Evolutionary conservation across 2,329 filamentous ascomycete species (phyloP).

Genomic region (Paraconiothyrium brasiliense): DNA sequence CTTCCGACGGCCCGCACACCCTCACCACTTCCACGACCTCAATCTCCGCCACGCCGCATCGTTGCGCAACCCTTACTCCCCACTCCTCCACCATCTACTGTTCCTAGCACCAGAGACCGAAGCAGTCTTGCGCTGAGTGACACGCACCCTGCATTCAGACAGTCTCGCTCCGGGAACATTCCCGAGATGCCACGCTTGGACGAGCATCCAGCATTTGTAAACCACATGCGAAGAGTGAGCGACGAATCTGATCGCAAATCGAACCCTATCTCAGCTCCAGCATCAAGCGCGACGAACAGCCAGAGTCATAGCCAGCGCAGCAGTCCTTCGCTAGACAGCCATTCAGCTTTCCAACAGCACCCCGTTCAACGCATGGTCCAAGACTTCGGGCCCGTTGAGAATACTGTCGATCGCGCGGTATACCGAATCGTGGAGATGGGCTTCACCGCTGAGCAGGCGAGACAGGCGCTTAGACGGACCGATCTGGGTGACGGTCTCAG

Average conservation of each 20-base stretch:
- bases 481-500: constrained; percentile 68
- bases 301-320: constrained; percentile 17
- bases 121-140: constrained; percentile 38
- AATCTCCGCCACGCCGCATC: constrained; percentile 32
- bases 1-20: constrained; percentile 29
- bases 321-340: constrained; percentile 20
- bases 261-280: neutral
- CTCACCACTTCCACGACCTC: constrained; percentile 24
- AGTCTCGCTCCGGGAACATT: constrained; percentile 19
- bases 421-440: constrained; percentile 68
- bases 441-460: constrained; percentile 64
- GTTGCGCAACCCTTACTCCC: constrained; percentile 44
- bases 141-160: constrained; percentile 34
- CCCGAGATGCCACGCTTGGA: constrained; percentile 27
- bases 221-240: constrained; percentile 17
- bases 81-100: constrained; percentile 40
- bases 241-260: neutral
- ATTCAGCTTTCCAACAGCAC: constrained; percentile 41
- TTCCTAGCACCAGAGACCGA: constrained; percentile 34
- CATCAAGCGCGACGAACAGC: constrained; percentile 15
- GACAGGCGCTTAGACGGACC: constrained; percentile 66
- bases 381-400: constrained; percentile 51
- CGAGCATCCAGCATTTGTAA: constrained; percentile 33
- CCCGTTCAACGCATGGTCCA: constrained; percentile 42
- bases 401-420: constrained; percentile 67